Conservation (phyloP, 352 stramenopile genomes). For the Phytophthora uliginosa region DNA sequence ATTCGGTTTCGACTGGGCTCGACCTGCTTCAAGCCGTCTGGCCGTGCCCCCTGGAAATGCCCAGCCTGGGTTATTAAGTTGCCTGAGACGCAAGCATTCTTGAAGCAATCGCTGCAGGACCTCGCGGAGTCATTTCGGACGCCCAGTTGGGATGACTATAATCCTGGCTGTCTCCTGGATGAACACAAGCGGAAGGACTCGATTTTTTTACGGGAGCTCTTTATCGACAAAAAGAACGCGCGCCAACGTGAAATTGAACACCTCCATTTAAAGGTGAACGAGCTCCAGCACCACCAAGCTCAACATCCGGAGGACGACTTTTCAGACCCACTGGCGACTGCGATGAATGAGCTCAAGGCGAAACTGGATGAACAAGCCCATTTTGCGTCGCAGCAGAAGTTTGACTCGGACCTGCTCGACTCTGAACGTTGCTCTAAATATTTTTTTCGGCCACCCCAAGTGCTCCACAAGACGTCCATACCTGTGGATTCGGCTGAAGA, state of each 20-base stretch:
- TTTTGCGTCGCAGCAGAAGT: neutral
- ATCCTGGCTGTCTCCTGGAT: neutral
- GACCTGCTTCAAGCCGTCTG: neutral
- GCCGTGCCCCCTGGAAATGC: neutral
- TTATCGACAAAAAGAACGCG: neutral
- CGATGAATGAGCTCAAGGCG: neutral
- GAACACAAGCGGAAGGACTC: slow-evolving; percentile 4
- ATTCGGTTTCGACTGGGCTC: neutral
- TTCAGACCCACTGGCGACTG: neutral
- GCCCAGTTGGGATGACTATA: neutral
- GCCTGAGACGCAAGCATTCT: neutral
- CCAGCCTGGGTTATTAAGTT: neutral
- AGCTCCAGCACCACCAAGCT: neutral
- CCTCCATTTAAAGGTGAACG: neutral
- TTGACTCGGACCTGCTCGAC: neutral
- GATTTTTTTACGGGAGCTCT: neutral
- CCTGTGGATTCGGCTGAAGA: neutral
- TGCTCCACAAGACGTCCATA: neutral
- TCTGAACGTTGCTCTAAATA: neutral
- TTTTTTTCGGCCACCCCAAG: neutral
- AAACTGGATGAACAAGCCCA: neutral
- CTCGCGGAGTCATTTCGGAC: neutral
- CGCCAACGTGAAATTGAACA: neutral
- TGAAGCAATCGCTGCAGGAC: neutral
- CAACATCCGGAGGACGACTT: neutral